Evolutionary conservation across 2,329 filamentous ascomycete species (phyloP).

Genomic region (Aspergillus sp.): DNA sequence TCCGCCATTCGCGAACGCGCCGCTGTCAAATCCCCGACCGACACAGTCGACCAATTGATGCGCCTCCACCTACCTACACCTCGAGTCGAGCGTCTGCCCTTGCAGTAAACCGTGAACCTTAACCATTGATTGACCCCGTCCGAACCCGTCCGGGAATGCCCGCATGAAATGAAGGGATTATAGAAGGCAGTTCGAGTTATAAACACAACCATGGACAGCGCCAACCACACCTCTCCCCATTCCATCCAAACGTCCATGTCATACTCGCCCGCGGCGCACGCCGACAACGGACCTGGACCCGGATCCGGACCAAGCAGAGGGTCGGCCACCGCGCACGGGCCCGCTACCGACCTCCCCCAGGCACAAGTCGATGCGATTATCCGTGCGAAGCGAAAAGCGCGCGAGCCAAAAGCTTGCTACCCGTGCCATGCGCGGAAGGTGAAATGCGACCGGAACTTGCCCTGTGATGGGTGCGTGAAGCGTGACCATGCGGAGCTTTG

Average conservation of each 20-base stretch:
- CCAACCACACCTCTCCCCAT: constrained; percentile 25
- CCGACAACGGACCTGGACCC: constrained; percentile 14
- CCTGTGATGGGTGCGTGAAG: constrained; percentile 51
- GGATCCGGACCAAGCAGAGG: too few relatives aligned
- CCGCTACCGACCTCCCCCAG: constrained; percentile 44
- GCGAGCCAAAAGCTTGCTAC: constrained; percentile 49
- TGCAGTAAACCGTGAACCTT: too few relatives aligned
- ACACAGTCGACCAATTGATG: neutral
- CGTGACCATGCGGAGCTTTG: constrained; percentile 51
- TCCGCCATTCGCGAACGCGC: neutral
- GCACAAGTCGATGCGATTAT: constrained; percentile 50
- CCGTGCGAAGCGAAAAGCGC: constrained; percentile 48
- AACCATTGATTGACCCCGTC: too few relatives aligned
- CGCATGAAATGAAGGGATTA: neutral
- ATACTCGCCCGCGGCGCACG: constrained; percentile 28
- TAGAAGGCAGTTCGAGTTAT: neutral
- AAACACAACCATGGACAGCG: neutral
- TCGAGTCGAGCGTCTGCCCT: neutral
- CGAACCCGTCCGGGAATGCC: neutral
- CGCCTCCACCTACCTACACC: neutral
- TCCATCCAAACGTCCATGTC: constrained; percentile 31
- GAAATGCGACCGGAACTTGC: constrained; percentile 51
- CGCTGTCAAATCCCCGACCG: neutral
- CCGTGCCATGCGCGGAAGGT: constrained; percentile 49
- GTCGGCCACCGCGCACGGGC: neutral